Base-by-base conservation (phyloP, 2,329 filamentous ascomycete species). In the Stromatinia cepivora region DNA sequence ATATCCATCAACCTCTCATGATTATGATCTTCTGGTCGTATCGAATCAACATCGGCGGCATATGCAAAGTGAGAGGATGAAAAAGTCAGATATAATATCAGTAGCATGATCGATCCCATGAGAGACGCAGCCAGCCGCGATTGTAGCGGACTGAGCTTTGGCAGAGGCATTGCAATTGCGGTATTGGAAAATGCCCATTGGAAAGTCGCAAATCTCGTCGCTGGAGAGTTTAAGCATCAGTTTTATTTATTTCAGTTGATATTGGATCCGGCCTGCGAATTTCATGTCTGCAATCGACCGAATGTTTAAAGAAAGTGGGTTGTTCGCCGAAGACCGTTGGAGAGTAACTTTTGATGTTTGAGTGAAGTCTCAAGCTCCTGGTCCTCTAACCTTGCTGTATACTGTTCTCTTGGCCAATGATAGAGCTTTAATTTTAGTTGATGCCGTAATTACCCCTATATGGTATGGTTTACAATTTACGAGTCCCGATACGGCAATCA, bases 101-200 rank as follows among this genome's bases (percentile, higher is more conserved):
- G 75, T 45, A 92, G 79, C 64, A 90, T 77, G 42, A 87, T 80
- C 45, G 87, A 86, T 67, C 88, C 87, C 75, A 86, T 82, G 66
- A 90, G 78, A 69, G 89, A 91, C 75, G 89, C 88, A 77, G 86
- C 86, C 76, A 92, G 86, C 78, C 90, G 89, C 81, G 88, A 90
- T 82, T 92, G 91, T 74, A 92, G 82, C 76, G 86, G 88, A 78
- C 86, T 89, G 79, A 90, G 84, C 80, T 89, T 79, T 58, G 77
- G 76, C 69, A 79, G 74, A 70, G 75, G 77, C 78, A 79, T 79
- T 68, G 48, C 66, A 50, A 62, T 61, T 31, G 42, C 58, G 46
- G 66, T 68, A 54, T 46, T 22, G 58, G 39, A 56, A 36, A 52
- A 68, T 68, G 57, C 58, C 57, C 66, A 68, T 68, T 52, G 66